Conservation (phyloP, 805 yeast species). For the Ascoidea tarda region DNA sequence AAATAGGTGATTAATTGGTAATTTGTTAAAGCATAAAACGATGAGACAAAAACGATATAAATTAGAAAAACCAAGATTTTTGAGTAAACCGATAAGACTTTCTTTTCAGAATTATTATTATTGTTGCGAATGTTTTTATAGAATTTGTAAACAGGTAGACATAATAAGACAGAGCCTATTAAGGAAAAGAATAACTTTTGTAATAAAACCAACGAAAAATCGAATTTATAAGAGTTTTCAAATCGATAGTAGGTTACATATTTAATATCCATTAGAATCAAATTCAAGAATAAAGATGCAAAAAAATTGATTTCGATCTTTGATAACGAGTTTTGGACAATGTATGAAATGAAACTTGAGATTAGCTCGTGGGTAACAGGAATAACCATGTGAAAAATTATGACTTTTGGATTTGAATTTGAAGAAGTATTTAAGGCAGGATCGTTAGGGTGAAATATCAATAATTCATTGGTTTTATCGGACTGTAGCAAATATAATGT, state of each 20-base stretch:
- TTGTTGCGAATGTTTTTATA: neutral
- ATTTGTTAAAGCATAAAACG: neutral
- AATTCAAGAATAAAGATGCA: neutral
- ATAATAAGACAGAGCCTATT: neutral
- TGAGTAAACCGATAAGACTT: neutral
- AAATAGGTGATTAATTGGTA: neutral
- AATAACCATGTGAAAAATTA: neutral
- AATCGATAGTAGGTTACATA: neutral
- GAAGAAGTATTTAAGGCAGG: neutral
- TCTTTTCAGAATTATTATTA: neutral
- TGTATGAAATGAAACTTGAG: neutral
- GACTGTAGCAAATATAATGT: neutral
- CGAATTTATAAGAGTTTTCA: neutral
- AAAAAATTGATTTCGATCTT: neutral
- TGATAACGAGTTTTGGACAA: neutral
- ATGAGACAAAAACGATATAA: neutral
- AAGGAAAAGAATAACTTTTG: neutral
- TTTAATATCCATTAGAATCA: neutral
- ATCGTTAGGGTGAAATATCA: neutral
- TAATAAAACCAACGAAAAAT: neutral
- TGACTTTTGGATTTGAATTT: neutral
- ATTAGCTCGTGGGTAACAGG: neutral
- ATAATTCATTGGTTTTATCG: neutral
- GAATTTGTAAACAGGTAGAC: neutral
- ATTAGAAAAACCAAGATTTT: too few relatives aligned